Base-by-base conservation (phyloP, 495 filamentous ascomycete species). In the Aeminium ludgeri region DNA sequence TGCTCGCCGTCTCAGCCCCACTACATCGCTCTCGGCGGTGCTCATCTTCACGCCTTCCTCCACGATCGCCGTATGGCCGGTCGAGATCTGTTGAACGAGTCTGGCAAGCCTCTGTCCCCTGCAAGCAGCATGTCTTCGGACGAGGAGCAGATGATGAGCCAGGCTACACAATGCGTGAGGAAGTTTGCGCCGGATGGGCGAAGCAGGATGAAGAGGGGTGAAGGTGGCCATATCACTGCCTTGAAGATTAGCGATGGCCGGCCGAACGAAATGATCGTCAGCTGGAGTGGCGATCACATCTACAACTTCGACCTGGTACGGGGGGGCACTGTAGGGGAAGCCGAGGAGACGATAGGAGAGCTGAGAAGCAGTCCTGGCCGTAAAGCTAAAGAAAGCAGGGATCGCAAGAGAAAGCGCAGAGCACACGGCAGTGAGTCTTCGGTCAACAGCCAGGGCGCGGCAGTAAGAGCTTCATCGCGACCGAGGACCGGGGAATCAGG, bases 211-310 rank as follows among this genome's bases (percentile, higher is more conserved):
- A 59, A 56, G 27, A 51, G 62, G 28, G 61, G 58, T 8, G 66
- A 72, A 30, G 71, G 71, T 41, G 69, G 74, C 27, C 78, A 83
- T 45, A 82, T 84, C 52, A 83, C 79, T 0, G 76, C 78, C 7
- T 81, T 76, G 57, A 84, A 82, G 56, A 84, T 84, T 44, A 82
- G 78, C 34, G 78, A 84, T 59, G 75, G 73, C 10, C 72, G 80
- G 41, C 79, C 79, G 2, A 75, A 82, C 41, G 77, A 84, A 43
- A 66, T 84, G 52, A 61, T 84, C 3, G 79, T 72, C 19, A 82
- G 78, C 50, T 84, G 80, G 79, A 80, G 76, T 28, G 78, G 78
- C 11, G 75, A 82, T 44, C 69, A 73, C 39, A 76, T 83, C 45
- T 83, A 84, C 55, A 74, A 73, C 51, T 84, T 84, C 46, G 74